Percentiles rank a stretch among this genome's conserved stretches.
Evolutionary conservation across 768 basidiomycete species (phyloP).

Genomic region (Amylocystis lapponica): DNA sequence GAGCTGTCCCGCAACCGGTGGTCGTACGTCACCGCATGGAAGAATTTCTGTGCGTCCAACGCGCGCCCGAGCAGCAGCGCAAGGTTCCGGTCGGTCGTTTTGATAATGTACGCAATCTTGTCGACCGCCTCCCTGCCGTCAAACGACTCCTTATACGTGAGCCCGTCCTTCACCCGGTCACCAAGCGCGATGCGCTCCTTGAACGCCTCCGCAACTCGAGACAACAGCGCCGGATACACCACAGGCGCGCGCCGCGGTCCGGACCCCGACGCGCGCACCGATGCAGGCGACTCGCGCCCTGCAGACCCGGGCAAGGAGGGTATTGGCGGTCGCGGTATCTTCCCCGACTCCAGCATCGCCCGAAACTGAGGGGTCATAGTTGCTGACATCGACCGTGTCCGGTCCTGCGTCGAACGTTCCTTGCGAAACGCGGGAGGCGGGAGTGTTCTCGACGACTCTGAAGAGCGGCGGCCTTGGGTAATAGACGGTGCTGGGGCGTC

Average conservation of each 20-base stretch:
- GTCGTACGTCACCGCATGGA: constrained; percentile 99
- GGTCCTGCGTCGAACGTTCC: constrained; percentile 59
- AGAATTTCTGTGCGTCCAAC: constrained; percentile 96
- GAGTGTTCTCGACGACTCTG: constrained; percentile 62
- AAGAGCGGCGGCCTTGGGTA: constrained; percentile 46
- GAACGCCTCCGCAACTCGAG: constrained; percentile 92
- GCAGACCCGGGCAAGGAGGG: constrained; percentile 16
- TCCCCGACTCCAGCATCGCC: constrained; percentile 34
- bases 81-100: constrained; percentile 94
- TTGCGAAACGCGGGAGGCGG: constrained; percentile 50
- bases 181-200: constrained; percentile 68
- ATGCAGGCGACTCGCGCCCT: constrained; percentile 30
- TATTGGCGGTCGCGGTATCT: constrained; percentile 18
- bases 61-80: constrained; percentile 93
- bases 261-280: constrained; percentile 22
- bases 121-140: constrained; percentile 97
- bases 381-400: constrained; percentile 73
- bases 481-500: constrained; percentile 31
- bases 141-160: constrained; percentile 94
- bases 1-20: constrained; percentile 88
- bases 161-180: constrained; percentile 89
- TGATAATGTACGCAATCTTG: constrained; percentile 96
- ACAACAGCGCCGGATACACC: constrained; percentile 94
- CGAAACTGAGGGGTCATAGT: constrained; percentile 43
- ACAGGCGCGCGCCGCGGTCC: constrained; percentile 53